phyloP scores from a whole-genome alignment of 768 basidiomycete genomes.

The Kwoniella dendrophila region DNA sequence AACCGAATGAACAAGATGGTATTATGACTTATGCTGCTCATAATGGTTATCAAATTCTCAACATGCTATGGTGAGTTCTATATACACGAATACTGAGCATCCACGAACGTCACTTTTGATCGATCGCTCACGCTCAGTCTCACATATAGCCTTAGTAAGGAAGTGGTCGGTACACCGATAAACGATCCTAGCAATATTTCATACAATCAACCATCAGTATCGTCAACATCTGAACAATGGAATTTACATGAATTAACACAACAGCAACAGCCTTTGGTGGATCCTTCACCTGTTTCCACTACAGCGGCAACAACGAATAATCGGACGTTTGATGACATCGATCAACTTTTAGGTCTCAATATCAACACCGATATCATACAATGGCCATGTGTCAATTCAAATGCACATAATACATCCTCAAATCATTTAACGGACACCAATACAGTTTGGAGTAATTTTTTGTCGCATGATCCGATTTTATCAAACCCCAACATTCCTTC shows the following conservation, averaged over 20 bases:
- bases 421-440: no score
- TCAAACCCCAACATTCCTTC: background rate
- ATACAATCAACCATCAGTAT: background rate
- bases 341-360: conserved; percentile 8
- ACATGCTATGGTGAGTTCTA: conserved; percentile 19
- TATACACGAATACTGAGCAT: background rate
- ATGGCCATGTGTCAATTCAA: no score
- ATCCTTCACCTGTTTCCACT: background rate
- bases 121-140: no score
- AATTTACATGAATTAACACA: no score
- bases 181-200: background rate
- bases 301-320: background rate
- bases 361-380: no score
- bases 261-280: no score
- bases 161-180: conserved; percentile 2
- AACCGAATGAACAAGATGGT: conserved; percentile 10
- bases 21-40: conserved; percentile 16
- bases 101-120: no score
- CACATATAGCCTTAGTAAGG: conserved; percentile 8
- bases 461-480: conserved; percentile 6
- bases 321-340: conserved; percentile 5
- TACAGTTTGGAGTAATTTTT: conserved; percentile 7
- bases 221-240: no score
- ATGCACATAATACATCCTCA: no score
- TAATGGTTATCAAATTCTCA: conserved; percentile 22